Conservation (phyloP, 495 filamentous ascomycete genomes). For the Aspergillus sclerotiicarbonarius region DNA sequence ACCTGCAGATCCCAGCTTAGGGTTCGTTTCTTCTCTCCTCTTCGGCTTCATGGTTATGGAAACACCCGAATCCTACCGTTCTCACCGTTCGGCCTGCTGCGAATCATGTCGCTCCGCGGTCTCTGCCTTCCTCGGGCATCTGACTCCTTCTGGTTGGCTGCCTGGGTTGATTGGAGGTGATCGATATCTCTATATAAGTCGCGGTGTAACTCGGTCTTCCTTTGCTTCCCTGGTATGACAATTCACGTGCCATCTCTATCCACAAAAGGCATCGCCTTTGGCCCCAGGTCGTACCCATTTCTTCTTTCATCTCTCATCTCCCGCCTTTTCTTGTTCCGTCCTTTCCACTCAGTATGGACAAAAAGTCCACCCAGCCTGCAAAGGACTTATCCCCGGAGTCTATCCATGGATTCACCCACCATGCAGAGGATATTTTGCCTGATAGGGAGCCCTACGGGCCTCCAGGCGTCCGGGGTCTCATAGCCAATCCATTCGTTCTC, state of each 20-base stretch:
- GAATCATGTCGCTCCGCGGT: slow-evolving; percentile 11
- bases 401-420: slow-evolving; percentile 37
- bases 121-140: slow-evolving; percentile 1
- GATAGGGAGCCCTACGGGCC: slow-evolving; percentile 47
- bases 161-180: background rate
- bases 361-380: background rate
- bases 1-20: slow-evolving; percentile 3
- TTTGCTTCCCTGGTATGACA: background rate
- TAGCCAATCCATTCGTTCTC: slow-evolving; percentile 49
- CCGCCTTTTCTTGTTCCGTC: background rate
- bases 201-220: background rate
- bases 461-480: slow-evolving; percentile 46
- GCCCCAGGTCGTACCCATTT: background rate
- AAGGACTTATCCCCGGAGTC: background rate
- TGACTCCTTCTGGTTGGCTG: background rate
- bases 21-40: slow-evolving; percentile 7
- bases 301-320: background rate
- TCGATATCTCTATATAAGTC: slow-evolving; percentile 1
- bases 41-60: slow-evolving; percentile 8
- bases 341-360: background rate
- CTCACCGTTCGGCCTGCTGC: background rate
- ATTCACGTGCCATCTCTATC: background rate
- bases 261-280: background rate
- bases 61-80: background rate
- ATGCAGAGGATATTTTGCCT: slow-evolving; percentile 39